A percentile compares a stretch with the other conserved stretches of the same genome.
Evolutionary conservation across 1,284 basidiomycete species (phyloP).

Genomic region (Apiotrichum sp.): DNA sequence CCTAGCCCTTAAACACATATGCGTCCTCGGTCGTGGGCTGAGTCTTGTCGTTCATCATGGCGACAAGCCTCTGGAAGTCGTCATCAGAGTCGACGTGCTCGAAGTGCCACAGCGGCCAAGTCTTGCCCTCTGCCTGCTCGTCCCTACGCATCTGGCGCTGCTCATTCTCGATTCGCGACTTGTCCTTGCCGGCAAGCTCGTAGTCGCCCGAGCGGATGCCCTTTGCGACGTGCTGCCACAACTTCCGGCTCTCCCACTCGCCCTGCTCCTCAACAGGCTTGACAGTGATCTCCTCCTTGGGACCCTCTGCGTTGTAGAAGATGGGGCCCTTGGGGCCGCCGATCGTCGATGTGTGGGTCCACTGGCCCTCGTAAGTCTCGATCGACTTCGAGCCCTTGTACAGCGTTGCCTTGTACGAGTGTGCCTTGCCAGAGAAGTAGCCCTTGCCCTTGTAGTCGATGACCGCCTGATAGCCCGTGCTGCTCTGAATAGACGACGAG

Average conservation of each 20-base stretch:
- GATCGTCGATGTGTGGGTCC: constrained; percentile 63
- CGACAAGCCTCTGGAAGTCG: constrained; percentile 55
- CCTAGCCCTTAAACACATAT: constrained; percentile 34
- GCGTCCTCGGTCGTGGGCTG: constrained; percentile 45
- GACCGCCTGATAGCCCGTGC: constrained; percentile 62
- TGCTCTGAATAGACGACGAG: constrained; percentile 73
- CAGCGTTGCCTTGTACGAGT: constrained; percentile 81
- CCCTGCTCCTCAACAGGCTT: constrained; percentile 59
- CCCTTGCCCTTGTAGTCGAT: constrained; percentile 94
- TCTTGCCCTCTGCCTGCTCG: constrained; percentile 64
- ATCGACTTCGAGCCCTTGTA: constrained; percentile 43
- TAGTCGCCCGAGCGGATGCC: constrained; percentile 89
- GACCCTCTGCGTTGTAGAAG: constrained; percentile 51
- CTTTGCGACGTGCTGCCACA: constrained; percentile 83
- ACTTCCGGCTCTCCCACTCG: constrained; percentile 76
- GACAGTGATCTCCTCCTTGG: constrained; percentile 66
- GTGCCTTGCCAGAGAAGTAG: constrained; percentile 88
- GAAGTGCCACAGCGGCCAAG: constrained; percentile 76
- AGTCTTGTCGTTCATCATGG: constrained; percentile 41
- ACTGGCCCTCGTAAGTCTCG: constrained; percentile 75
- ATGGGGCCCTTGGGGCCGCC: constrained; percentile 52
- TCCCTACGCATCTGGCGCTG: constrained; percentile 83
- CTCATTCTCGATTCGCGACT: constrained; percentile 91
- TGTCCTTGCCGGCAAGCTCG: constrained; percentile 82
- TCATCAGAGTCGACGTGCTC: constrained; percentile 61